Base-by-base conservation (phyloP, 148 eudicot genomes). In the Fallopia convolvulus region DNA sequence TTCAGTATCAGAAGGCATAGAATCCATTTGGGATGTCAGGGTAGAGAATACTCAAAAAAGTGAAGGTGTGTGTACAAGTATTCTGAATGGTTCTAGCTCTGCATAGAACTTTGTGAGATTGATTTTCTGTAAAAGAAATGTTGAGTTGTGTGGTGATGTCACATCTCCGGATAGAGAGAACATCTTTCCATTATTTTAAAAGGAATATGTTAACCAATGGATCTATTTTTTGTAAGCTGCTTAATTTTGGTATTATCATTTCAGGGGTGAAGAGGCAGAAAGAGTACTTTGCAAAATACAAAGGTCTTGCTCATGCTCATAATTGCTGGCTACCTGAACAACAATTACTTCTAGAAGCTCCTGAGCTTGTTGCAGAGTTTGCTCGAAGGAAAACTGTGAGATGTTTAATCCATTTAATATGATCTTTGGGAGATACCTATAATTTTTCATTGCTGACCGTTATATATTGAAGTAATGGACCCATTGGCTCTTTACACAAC, bases 251-350 rank as follows among this genome's bases (percentile, higher is more conserved):
- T 81, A 13, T 73, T 77, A 39, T 80, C 78, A 53, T 75, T 76
- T 13, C 79, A 93, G 98, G 86, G 46, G 77, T 65, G 32, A 82
- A 50, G 70, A 82, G 70, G 78, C 90, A 90, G 80, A 90, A 80
- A 83, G 88, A 91, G 63, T 93, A 83, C 80, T 83, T 91, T 61
- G 91, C 87, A 77, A 93, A 91, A 84, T 93, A 88, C 80, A 90
- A 84, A 76, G 98, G 97, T 79, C 90, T 93, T 87, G 90, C 98
- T 70, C 97, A 91, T 85, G 52, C 86, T 76, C 90, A 91, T 86
- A 91, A 90, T 74, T 81, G 78, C 63, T 93, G 98, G 98, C 74
- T 91, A 50, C 66, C 94, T 33, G 94, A 91, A 75, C 49, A 74
- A 71, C 88, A 79, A 42, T 66, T 93, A 82, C 86, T 84, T 79